Conservation (phyloP, 2,329 filamentous ascomycete species). For the Aureobasidium uvarum region DNA sequence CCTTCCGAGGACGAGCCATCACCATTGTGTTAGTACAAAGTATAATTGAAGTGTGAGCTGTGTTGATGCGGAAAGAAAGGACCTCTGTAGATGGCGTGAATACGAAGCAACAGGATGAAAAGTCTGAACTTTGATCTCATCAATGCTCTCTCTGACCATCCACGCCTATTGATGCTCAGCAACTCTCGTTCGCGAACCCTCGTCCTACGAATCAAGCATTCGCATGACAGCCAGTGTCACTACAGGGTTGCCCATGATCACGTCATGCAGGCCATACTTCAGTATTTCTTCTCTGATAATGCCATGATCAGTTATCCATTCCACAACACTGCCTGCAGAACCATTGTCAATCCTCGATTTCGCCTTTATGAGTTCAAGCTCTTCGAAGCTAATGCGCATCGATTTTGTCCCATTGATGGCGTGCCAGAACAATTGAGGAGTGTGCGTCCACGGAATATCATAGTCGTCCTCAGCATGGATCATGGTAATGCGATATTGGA, state of each 20-base stretch:
- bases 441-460: constrained; percentile 54
- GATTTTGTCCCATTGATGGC: constrained; percentile 52
- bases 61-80: too few relatives aligned
- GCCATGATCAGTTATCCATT: constrained; percentile 50
- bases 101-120: too few relatives aligned
- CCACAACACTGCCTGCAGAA: constrained; percentile 52
- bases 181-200: too few relatives aligned
- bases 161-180: too few relatives aligned
- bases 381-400: constrained; percentile 43
- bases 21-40: too few relatives aligned
- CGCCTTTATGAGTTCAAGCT: constrained; percentile 49
- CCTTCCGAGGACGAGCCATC: too few relatives aligned
- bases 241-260: constrained; percentile 58
- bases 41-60: too few relatives aligned
- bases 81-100: too few relatives aligned
- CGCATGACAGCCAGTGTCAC: constrained; percentile 53
- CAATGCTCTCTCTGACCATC: too few relatives aligned
- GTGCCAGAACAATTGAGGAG: constrained; percentile 54
- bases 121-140: too few relatives aligned
- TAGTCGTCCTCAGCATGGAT: constrained; percentile 55
- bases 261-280: constrained; percentile 58
- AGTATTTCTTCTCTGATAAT: constrained; percentile 55
- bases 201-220: too few relatives aligned
- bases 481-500: constrained; percentile 48
- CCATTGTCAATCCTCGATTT: constrained; percentile 45